Percentiles rank a stretch among this genome's conserved stretches.
phyloP scores from a whole-genome alignment of 2,329 filamentous ascomycete species.

The Calonectria pseudoturangicola region DNA sequence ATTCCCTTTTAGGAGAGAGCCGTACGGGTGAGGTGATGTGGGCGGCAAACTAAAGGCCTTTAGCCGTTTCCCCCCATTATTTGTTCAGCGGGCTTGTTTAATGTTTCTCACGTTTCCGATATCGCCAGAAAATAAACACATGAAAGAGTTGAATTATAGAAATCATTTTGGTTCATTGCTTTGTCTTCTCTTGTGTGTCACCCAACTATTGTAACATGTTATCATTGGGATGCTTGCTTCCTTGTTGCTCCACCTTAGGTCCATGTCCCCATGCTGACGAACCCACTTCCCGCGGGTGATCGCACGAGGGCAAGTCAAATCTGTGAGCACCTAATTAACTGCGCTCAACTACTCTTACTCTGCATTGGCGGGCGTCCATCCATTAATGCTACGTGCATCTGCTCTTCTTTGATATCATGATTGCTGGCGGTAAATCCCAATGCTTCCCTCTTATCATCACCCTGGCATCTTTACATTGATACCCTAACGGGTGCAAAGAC shows the following conservation, averaged over 20 bases:
- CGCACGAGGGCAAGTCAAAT: conserved; percentile 28
- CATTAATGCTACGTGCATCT: background rate
- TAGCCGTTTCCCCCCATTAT: background rate
- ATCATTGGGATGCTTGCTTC: conserved; percentile 31
- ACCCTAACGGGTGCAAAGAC: background rate
- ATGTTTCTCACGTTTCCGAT: background rate
- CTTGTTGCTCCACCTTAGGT: conserved; percentile 13
- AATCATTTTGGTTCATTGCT: conserved; percentile 11
- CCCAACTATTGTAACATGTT: conserved; percentile 17
- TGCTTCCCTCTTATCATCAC: conserved; percentile 8
- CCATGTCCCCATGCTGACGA: conserved; percentile 11
- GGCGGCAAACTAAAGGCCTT: background rate
- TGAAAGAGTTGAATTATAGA: background rate
- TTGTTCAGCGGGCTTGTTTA: conserved; percentile 10
- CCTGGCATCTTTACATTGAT: background rate
- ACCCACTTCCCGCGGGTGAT: conserved; percentile 35
- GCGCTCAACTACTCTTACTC: conserved; percentile 8
- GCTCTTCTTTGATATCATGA: conserved; percentile 9
- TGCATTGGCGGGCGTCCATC: conserved; percentile 1
- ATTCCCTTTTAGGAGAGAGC: conserved; percentile 9
- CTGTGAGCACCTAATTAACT: conserved; percentile 18
- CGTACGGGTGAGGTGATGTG: background rate
- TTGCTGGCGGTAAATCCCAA: background rate
- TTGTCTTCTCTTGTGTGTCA: conserved; percentile 20
- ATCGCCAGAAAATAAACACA: background rate